These are phyloP conservation scores for Posidonia australis DNA, from an alignment of 106 monocot species.

Conservation along the genomic window DNA sequence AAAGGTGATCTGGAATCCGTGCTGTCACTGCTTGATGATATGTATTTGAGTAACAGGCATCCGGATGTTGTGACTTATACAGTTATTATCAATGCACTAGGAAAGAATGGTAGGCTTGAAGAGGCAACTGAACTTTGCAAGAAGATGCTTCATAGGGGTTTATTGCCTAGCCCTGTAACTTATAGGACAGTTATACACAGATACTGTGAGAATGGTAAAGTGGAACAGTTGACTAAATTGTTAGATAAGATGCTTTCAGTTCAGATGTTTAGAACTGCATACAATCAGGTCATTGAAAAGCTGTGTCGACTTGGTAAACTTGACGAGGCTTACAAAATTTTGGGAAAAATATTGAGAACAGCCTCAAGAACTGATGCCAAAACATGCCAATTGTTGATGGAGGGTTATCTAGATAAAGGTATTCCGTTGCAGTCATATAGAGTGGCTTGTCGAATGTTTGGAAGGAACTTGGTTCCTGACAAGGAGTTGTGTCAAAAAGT, in stretches of 20 bases:
- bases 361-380: slow-evolving; percentile 55
- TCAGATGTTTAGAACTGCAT: slow-evolving; percentile 47
- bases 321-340: slow-evolving; percentile 63
- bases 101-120: slow-evolving; percentile 45
- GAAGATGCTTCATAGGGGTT: slow-evolving; percentile 75
- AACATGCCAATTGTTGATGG: slow-evolving; percentile 65
- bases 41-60: slow-evolving; percentile 81
- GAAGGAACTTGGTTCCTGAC: slow-evolving; percentile 77
- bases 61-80: slow-evolving; percentile 93
- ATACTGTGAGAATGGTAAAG: slow-evolving; percentile 64
- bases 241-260: slow-evolving; percentile 63
- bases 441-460: slow-evolving; percentile 79
- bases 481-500: slow-evolving; percentile 57
- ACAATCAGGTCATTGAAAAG: slow-evolving; percentile 82
- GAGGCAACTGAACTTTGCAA: slow-evolving; percentile 56
- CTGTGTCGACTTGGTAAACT: slow-evolving; percentile 69
- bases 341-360: slow-evolving; percentile 72
- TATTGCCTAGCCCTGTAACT: slow-evolving; percentile 67
- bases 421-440: slow-evolving; percentile 57
- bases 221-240: slow-evolving; percentile 47
- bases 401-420: slow-evolving; percentile 41
- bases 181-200: slow-evolving; percentile 83
- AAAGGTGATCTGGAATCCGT: slow-evolving; percentile 57
- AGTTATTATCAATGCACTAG: slow-evolving; percentile 61
- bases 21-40: slow-evolving; percentile 83